Conservation (phyloP, 495 filamentous ascomycete species). For the Mytilinidion resinicola region DNA sequence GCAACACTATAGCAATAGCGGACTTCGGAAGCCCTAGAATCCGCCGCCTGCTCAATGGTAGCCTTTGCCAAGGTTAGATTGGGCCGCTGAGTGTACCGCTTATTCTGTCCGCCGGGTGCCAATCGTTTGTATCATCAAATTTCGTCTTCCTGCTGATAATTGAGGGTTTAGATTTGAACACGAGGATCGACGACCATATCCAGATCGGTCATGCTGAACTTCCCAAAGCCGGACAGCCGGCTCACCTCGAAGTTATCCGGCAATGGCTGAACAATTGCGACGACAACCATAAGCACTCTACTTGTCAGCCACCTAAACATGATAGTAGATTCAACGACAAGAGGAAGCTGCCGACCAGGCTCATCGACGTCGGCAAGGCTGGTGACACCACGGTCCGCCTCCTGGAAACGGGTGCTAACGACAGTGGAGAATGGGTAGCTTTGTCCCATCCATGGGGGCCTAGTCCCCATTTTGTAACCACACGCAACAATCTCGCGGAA, state of each 20-base stretch:
- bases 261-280: conserved; percentile 22
- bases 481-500: not conserved
- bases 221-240: not conserved
- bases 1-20: no score
- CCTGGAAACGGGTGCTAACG: not conserved
- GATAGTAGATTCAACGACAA: not conserved
- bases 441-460: conserved; percentile 10
- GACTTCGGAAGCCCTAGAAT: no score
- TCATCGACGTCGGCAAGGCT: conserved; percentile 28
- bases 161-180: no score
- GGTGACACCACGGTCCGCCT: not conserved
- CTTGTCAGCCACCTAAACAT: no score
- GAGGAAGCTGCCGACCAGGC: conserved; percentile 22
- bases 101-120: no score
- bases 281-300: not conserved
- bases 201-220: not conserved
- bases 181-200: not conserved
- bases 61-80: no score
- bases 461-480: not conserved
- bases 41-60: no score
- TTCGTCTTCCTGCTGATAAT: no score
- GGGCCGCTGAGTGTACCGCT: no score
- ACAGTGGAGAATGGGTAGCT: not conserved
- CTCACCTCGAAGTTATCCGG: conserved; percentile 6
- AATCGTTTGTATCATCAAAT: no score